Evolutionary conservation across 805 yeast genomes (phyloP).

Genomic region (Zygoascus bituminiphila): DNA sequence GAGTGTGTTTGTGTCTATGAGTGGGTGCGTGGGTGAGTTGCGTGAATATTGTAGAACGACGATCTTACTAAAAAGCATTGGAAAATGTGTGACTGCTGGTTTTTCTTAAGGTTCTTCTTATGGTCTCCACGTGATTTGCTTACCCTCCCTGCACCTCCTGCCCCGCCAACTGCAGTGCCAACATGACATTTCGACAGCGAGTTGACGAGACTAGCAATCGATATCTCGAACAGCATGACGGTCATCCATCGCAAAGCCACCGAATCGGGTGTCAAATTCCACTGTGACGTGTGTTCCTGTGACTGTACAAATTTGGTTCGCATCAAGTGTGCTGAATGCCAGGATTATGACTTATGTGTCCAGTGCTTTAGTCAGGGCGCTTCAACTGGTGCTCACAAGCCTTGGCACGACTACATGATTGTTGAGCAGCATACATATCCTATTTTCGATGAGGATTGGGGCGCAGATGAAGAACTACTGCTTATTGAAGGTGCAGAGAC

Average conservation of each 20-base stretch:
- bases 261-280: slow-evolving; percentile 33
- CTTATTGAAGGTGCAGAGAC: slow-evolving; percentile 88
- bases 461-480: slow-evolving; percentile 93
- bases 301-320: slow-evolving; percentile 92
- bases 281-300: slow-evolving; percentile 90
- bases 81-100: background rate
- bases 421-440: slow-evolving; percentile 95
- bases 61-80: too few species aligned
- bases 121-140: slow-evolving; percentile 1
- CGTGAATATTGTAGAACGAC: background rate
- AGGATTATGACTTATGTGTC: slow-evolving; percentile 94
- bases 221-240: slow-evolving; percentile 26
- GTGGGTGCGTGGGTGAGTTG: background rate
- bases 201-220: too few species aligned
- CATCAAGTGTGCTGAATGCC: slow-evolving; percentile 84
- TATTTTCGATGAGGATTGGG: slow-evolving; percentile 85
- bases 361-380: slow-evolving; percentile 90
- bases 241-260: slow-evolving; percentile 32
- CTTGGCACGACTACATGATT: slow-evolving; percentile 86
- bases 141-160: slow-evolving; percentile 1
- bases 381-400: slow-evolving; percentile 77
- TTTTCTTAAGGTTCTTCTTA: too few species aligned
- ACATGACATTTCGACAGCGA: too few species aligned
- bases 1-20: background rate
- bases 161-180: background rate